Evolutionary conservation across 495 filamentous ascomycete species (phyloP).

Genomic region (Paragyromitra xinjiangensis): DNA sequence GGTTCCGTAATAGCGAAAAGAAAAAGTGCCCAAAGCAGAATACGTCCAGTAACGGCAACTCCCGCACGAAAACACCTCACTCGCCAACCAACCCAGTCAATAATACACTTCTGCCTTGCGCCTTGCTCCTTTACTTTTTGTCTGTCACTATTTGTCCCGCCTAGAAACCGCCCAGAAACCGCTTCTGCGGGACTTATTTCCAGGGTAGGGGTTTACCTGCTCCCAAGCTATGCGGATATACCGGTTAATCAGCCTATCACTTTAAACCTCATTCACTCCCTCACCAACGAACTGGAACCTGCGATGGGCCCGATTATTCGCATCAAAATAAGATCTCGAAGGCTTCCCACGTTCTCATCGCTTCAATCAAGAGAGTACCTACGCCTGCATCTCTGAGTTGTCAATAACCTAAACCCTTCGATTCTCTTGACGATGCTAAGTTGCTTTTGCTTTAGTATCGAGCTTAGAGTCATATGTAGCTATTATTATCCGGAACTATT

Average conservation of each 20-base stretch:
- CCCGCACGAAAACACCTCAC: background rate
- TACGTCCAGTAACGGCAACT: too few relatives aligned
- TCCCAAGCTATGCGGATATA: slow-evolving; percentile 23
- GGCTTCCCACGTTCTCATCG: slow-evolving; percentile 20
- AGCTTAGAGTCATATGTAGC: slow-evolving; percentile 23
- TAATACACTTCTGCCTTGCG: background rate
- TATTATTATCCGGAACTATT: slow-evolving; percentile 36
- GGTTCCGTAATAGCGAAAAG: too few relatives aligned
- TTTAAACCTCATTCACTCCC: slow-evolving; percentile 18
- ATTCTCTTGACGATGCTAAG: slow-evolving; percentile 26
- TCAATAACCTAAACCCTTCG: slow-evolving; percentile 20
- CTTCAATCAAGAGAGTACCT: slow-evolving; percentile 25
- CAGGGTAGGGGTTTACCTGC: background rate
- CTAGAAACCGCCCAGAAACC: too few relatives aligned
- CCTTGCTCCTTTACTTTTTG: too few relatives aligned
- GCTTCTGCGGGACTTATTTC: too few relatives aligned
- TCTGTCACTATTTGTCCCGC: too few relatives aligned
- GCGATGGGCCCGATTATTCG: slow-evolving; percentile 36
- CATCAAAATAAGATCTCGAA: slow-evolving; percentile 27
- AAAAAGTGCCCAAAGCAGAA: too few relatives aligned
- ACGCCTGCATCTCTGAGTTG: slow-evolving; percentile 45
- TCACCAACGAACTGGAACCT: slow-evolving; percentile 1
- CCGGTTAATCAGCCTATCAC: slow-evolving; percentile 39
- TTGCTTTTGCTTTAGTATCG: background rate
- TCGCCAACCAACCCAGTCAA: background rate